Percentiles rank a stretch among this genome's conserved stretches.
Evolutionary conservation across 208 protist species (phyloP).

Genomic region (Wallacemonas sp.): DNA sequence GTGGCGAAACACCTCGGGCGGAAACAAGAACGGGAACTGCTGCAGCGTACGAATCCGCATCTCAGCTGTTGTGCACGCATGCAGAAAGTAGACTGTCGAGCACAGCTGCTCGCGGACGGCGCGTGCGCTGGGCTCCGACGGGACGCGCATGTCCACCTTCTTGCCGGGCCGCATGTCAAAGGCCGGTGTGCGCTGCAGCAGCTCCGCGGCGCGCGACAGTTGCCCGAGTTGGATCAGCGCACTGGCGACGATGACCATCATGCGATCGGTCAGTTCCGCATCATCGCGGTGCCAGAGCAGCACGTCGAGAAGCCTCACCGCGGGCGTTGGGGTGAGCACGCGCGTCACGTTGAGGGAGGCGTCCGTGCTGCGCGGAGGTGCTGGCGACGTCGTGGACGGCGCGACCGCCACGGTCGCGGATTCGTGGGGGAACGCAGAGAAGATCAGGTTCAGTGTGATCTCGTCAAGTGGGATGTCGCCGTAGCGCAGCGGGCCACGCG

Average conservation of each 20-base stretch:
- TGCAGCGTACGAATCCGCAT: constrained; percentile 37
- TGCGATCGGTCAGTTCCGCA: constrained; percentile 58
- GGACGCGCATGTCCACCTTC: constrained; percentile 15
- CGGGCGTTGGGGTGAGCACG: constrained; percentile 35
- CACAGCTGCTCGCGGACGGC: constrained; percentile 17
- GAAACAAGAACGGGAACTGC: constrained; percentile 65
- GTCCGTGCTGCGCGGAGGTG: background rate
- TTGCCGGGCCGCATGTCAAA: constrained; percentile 32
- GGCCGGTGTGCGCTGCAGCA: constrained; percentile 51
- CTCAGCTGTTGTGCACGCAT: constrained; percentile 29
- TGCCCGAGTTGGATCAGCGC: constrained; percentile 71
- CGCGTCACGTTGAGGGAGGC: constrained; percentile 10
- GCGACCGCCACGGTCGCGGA: background rate
- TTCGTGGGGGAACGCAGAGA: constrained; percentile 40
- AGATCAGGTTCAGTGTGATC: constrained; percentile 62
- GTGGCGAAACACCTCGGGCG: constrained; percentile 44
- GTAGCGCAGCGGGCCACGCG: background rate
- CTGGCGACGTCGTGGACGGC: background rate
- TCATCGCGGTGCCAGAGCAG: constrained; percentile 72
- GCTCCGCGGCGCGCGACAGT: constrained; percentile 48
- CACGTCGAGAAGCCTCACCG: constrained; percentile 56
- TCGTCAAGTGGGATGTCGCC: constrained; percentile 31
- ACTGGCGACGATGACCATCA: constrained; percentile 53
- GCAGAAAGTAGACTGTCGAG: constrained; percentile 48
- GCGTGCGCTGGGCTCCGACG: background rate